Conservation (phyloP, 2,329 filamentous ascomycete species). For the Neophaeococcomyces aloes region DNA sequence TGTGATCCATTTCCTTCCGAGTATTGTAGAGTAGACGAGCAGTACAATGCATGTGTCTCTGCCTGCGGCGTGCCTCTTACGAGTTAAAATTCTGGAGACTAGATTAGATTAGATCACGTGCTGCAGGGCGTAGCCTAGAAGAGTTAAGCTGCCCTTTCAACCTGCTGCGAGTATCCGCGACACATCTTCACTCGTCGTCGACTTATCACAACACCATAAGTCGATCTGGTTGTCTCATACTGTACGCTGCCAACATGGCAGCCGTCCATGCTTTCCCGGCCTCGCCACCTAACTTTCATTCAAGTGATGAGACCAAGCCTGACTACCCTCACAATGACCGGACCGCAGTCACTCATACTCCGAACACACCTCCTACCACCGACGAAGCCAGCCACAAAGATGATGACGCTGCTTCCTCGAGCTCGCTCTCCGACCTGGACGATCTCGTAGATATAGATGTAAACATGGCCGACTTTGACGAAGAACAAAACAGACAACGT, state of each 20-base stretch:
- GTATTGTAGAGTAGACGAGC: too few relatives aligned
- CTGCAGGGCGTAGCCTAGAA: not conserved
- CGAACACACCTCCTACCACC: slow-evolving; percentile 19
- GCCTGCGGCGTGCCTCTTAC: too few relatives aligned
- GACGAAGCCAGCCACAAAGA: slow-evolving; percentile 29
- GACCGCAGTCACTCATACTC: too few relatives aligned
- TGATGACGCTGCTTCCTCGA: slow-evolving; percentile 29
- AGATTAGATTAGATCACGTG: too few relatives aligned
- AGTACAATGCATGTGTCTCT: too few relatives aligned
- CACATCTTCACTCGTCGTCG: not conserved
- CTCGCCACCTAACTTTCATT: slow-evolving; percentile 11
- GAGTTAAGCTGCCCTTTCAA: not conserved
- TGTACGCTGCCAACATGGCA: slow-evolving; percentile 15
- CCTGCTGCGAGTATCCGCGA: not conserved
- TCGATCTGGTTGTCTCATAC: slow-evolving; percentile 4
- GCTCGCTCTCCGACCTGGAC: slow-evolving; percentile 17
- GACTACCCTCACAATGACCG: slow-evolving; percentile 8
- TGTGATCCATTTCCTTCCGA: too few relatives aligned
- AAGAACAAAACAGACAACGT: slow-evolving; percentile 20
- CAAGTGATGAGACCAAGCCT: slow-evolving; percentile 1
- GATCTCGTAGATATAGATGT: slow-evolving; percentile 16
- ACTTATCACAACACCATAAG: not conserved
- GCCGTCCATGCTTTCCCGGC: slow-evolving; percentile 20
- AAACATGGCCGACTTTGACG: slow-evolving; percentile 14
- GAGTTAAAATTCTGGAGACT: too few relatives aligned